Base-by-base conservation (phyloP, 2,329 filamentous ascomycete genomes). In the Fusarium sulawesiense region DNA sequence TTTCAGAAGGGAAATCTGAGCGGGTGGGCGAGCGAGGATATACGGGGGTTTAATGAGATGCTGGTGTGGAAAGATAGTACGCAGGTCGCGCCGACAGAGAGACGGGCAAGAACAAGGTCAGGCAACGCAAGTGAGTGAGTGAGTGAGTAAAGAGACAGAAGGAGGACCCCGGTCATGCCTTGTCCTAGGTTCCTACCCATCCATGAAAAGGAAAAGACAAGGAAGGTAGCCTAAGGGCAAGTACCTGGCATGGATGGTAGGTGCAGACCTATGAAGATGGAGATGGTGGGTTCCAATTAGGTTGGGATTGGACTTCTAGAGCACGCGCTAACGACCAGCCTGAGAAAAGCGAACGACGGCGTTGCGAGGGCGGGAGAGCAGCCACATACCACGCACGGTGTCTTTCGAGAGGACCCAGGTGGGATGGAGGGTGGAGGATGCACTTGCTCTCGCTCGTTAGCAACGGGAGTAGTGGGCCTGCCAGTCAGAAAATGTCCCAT, bases 1-100 rank as follows among this genome's bases (percentile, higher is more conserved):
- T 76, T 74, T 74, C 74, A 73, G 70, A 68, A 66, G 70, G 66
- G 69, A 73, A 66, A 71, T 70, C 59, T 61, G 69, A 74, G 60
- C 54, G 60, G 66, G 65, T 56, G 66, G 56, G 54, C 48, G 67
- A 57, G 59, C 48, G 71, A 73, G 73, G 76, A 76, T 74, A 72
- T 64, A 73, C 72, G 70, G 75, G 76, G 75, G 76, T 78, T 78
- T 78, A 78, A 78, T 78, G 77, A 77, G 68, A 67, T 66, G 69
- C 67, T 65, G 62, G 34, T 60, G 64, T 74, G 73, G 70, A 72
- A 56, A 53, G 67, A 71, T 66, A 71, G 41, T 41, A 25, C 23
- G 49, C 41, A 53, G 49, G 70, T 74, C 70, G 67, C 65, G 60
- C 64, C 60, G 69, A 67, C 60, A 64, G 49, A 67, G 58, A 61